These are phyloP conservation scores for Talaromyces sp. DNA, from an alignment of 2,329 filamentous ascomycete species.

Conservation along the genomic window DNA sequence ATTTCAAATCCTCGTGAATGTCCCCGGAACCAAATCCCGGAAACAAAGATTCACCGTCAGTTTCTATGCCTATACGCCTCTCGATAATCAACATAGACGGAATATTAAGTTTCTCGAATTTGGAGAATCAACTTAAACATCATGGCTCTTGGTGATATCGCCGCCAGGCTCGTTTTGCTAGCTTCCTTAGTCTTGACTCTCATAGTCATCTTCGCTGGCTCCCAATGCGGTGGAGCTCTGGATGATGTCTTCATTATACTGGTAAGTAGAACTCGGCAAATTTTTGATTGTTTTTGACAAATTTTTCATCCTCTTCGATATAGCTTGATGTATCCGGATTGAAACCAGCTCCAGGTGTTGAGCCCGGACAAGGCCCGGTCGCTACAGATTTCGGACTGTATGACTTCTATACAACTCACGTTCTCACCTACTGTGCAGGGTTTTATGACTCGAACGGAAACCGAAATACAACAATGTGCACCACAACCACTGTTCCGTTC, in stretches of 20 bases:
- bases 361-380: neutral
- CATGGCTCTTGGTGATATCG: slow-evolving; percentile 3
- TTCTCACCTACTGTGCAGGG: slow-evolving; percentile 8
- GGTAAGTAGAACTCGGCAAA: neutral
- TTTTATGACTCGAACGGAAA: neutral
- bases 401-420: slow-evolving; percentile 6
- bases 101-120: too few relatives aligned
- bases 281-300: neutral
- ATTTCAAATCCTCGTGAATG: too few relatives aligned
- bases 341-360: neutral
- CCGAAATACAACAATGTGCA: slow-evolving; percentile 5
- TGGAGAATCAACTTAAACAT: neutral
- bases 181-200: neutral
- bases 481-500: neutral
- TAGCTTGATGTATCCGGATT: slow-evolving; percentile 2
- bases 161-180: slow-evolving; percentile 1
- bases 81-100: too few relatives aligned
- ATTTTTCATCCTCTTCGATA: neutral
- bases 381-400: slow-evolving; percentile 3
- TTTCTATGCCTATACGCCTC: too few relatives aligned
- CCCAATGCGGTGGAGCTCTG: slow-evolving; percentile 3
- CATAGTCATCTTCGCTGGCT: slow-evolving; percentile 6
- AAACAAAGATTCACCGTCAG: too few relatives aligned
- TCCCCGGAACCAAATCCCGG: too few relatives aligned
- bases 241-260: slow-evolving; percentile 2